phyloP scores from a whole-genome alignment of 192 early-diverging fungal genomes.

The Backusella liffmaniae region DNA sequence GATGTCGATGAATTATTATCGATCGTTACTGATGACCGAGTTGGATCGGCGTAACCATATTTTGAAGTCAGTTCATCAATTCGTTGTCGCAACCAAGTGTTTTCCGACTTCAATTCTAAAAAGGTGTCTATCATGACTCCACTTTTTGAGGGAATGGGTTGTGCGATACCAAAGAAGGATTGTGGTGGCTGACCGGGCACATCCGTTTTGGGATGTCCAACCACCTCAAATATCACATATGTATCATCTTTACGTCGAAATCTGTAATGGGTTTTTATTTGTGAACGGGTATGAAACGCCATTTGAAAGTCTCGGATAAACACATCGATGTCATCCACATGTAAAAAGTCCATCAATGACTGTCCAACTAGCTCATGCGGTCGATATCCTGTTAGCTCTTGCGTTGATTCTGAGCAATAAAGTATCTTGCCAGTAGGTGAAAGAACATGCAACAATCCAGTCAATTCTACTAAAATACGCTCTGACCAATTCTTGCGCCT shows the following conservation, averaged over 20 bases:
- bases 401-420: conserved; percentile 45
- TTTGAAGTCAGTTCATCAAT: conserved; percentile 29
- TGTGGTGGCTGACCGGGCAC: conserved; percentile 23
- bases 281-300: conserved; percentile 31
- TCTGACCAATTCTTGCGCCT: conserved; percentile 49
- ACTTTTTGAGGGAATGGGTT: conserved; percentile 40
- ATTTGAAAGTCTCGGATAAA: conserved; percentile 45
- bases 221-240: conserved; percentile 41
- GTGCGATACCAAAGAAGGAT: conserved; percentile 46
- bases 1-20: not conserved
- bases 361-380: conserved; percentile 47
- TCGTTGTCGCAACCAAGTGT: conserved; percentile 37
- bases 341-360: conserved; percentile 45
- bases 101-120: conserved; percentile 47
- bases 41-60: not conserved
- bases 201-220: conserved; percentile 39
- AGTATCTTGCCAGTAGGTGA: conserved; percentile 45
- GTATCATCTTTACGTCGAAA: conserved; percentile 45
- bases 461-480: conserved; percentile 44
- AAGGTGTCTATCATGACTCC: conserved; percentile 43
- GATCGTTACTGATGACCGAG: not conserved
- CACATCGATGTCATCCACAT: conserved; percentile 47
- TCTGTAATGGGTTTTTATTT: conserved; percentile 41
- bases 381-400: conserved; percentile 41
- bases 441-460: conserved; percentile 46